Evolutionary conservation across 2,329 filamentous ascomycete species (phyloP).

Genomic region (Phyllachora maydis): DNA sequence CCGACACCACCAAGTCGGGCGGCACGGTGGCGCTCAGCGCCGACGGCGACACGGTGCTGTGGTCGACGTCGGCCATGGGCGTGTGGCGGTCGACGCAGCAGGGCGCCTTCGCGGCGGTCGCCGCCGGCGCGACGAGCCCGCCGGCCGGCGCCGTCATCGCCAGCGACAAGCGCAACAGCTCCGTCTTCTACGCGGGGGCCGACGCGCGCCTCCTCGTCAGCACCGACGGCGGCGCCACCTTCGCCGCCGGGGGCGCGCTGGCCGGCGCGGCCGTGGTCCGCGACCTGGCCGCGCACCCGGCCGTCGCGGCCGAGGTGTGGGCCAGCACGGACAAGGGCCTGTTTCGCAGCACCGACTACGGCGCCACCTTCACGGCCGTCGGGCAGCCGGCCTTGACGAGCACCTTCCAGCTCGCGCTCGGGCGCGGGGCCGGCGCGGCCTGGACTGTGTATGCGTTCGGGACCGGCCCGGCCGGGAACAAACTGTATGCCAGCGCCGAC

Average conservation of each 20-base stretch:
- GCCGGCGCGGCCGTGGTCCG: slow-evolving; percentile 24
- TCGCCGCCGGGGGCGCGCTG: slow-evolving; percentile 16
- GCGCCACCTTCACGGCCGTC: slow-evolving; percentile 20
- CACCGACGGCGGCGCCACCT: slow-evolving; percentile 22
- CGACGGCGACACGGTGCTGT: slow-evolving; percentile 24
- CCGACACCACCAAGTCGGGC: slow-evolving; percentile 18
- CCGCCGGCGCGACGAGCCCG: too few relatives aligned
- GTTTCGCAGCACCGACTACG: slow-evolving; percentile 30
- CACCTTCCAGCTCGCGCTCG: slow-evolving; percentile 21
- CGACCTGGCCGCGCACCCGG: slow-evolving; percentile 32
- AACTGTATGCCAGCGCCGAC: slow-evolving; percentile 22
- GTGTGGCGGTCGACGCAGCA: slow-evolving; percentile 20
- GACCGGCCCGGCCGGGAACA: slow-evolving; percentile 16
- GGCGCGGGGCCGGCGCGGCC: slow-evolving; percentile 13
- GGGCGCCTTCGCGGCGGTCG: slow-evolving; percentile 20
- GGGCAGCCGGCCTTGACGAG: slow-evolving; percentile 14
- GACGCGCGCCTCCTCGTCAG: slow-evolving; percentile 28
- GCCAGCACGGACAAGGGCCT: slow-evolving; percentile 32
- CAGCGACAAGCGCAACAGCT: slow-evolving; percentile 29
- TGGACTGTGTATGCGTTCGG: slow-evolving; percentile 29
- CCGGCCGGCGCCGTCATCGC: slow-evolving; percentile 25
- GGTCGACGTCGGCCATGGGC: slow-evolving; percentile 19
- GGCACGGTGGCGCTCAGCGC: slow-evolving; percentile 29
- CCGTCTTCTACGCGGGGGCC: slow-evolving; percentile 28
- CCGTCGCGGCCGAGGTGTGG: slow-evolving; percentile 36